Conservation (phyloP, 2,329 filamentous ascomycete genomes). For the Fusarium gaditjirri region DNA sequence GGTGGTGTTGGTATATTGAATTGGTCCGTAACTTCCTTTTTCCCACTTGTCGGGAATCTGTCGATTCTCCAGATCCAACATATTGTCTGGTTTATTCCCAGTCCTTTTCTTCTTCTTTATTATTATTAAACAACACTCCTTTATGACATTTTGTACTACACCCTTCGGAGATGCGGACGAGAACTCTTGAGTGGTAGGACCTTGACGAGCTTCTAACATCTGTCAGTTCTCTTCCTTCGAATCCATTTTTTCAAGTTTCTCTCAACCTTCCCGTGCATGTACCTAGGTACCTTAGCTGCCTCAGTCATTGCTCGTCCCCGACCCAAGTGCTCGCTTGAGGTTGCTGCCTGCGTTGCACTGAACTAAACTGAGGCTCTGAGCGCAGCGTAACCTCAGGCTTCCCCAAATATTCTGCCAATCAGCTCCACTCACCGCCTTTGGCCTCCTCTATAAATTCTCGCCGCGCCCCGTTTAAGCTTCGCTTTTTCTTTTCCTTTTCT, state of each 20-base stretch:
- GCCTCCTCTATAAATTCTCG: slow-evolving; percentile 35
- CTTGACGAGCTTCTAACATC: not conserved
- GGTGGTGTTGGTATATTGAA: not conserved
- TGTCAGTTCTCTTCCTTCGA: not conserved
- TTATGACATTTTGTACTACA: too few relatives aligned
- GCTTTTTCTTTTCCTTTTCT: slow-evolving; percentile 46
- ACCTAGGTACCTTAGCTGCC: not conserved
- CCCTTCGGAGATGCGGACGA: not conserved
- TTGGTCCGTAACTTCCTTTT: not conserved
- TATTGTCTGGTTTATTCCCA: not conserved
- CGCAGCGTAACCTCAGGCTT: slow-evolving; percentile 9
- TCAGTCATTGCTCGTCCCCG: slow-evolving; percentile 21
- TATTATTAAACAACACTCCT: not conserved
- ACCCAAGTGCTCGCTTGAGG: slow-evolving; percentile 2
- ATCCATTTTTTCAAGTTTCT: not conserved
- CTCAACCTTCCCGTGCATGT: not conserved
- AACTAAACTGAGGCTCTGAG: not conserved
- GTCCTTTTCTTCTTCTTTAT: not conserved
- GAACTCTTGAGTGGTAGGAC: not conserved
- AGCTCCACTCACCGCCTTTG: slow-evolving; percentile 42
- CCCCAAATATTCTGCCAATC: slow-evolving; percentile 42
- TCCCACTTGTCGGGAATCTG: not conserved
- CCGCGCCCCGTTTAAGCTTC: slow-evolving; percentile 16
- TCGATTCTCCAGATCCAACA: not conserved
- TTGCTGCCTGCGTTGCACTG: not conserved